phyloP scores from a whole-genome alignment of 805 yeast genomes.

The Kodamaea nitidulidarum region DNA sequence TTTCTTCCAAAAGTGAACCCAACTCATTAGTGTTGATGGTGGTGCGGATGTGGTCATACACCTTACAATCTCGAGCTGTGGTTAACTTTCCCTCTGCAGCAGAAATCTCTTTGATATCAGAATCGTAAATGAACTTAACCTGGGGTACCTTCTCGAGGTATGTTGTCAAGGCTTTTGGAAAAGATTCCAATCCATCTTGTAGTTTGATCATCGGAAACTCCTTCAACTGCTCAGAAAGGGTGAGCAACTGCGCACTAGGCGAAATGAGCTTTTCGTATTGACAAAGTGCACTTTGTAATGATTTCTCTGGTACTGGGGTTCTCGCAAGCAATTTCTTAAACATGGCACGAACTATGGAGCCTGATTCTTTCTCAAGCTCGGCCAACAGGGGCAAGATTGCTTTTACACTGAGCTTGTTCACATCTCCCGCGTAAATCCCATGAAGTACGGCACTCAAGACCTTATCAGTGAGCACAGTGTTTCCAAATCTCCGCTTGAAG shows the following conservation, averaged over 20 bases:
- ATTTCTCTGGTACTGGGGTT: background rate
- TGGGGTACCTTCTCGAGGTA: constrained; percentile 38
- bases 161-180: constrained; percentile 43
- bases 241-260: constrained; percentile 35
- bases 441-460: constrained; percentile 78
- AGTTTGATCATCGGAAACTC: constrained; percentile 61
- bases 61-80: constrained; percentile 1
- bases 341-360: constrained; percentile 51
- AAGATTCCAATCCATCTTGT: constrained; percentile 50
- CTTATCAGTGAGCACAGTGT: constrained; percentile 44
- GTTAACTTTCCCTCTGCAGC: constrained; percentile 13
- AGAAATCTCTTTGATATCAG: constrained; percentile 20
- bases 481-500: constrained; percentile 65
- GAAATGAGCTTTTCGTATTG: constrained; percentile 39
- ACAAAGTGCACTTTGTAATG: constrained; percentile 18
- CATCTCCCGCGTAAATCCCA: constrained; percentile 84
- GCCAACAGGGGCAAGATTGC: constrained; percentile 55
- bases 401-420: constrained; percentile 57
- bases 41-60: constrained; percentile 55
- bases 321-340: constrained; percentile 27
- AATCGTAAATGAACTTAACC: constrained; percentile 34
- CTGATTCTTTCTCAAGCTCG: constrained; percentile 54
- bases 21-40: constrained; percentile 49
- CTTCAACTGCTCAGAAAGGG: constrained; percentile 37
- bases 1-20: constrained; percentile 24